Percentiles rank a stretch among this genome's conserved stretches.
Evolutionary conservation across 345 rosid species (phyloP).

Genomic region (Aegle marmelos): DNA sequence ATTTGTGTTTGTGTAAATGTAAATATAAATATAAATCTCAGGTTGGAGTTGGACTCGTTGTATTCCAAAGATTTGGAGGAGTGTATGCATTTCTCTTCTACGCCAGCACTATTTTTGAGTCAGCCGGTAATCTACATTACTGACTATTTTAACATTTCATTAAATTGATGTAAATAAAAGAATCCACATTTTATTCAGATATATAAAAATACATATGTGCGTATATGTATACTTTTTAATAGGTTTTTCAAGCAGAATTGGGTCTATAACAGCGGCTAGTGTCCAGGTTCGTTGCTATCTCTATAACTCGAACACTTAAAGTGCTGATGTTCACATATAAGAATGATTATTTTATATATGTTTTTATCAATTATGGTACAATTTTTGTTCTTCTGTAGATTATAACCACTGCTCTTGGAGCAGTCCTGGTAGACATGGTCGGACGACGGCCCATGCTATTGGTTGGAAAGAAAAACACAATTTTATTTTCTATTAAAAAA

Average conservation of each 20-base stretch:
- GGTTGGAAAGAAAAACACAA: conserved; percentile 10
- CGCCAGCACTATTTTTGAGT: conserved; percentile 27
- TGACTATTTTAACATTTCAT: not conserved
- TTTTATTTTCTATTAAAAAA: too few relatives aligned
- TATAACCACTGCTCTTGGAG: conserved; percentile 20
- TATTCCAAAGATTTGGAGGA: conserved; percentile 43
- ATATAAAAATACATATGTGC: not conserved
- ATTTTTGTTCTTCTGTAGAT: conserved; percentile 19
- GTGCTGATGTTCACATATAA: not conserved
- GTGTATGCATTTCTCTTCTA: conserved; percentile 39
- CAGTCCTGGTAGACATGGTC: conserved; percentile 24
- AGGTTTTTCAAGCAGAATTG: conserved; percentile 36
- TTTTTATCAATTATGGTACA: not conserved
- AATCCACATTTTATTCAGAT: not conserved
- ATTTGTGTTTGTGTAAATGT: too few relatives aligned
- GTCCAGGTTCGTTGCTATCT: conserved; percentile 33
- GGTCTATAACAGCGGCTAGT: conserved; percentile 27
- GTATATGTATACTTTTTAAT: not conserved
- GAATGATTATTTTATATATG: not conserved
- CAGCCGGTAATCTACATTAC: conserved; percentile 26
- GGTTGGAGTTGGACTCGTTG: conserved; percentile 45
- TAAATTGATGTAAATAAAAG: not conserved
- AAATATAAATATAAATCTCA: not conserved
- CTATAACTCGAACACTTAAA: not conserved
- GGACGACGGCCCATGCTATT: conserved; percentile 34